Evolutionary conservation across 306 rosid genomes (phyloP).

Genomic region (Trichosanthes truncata): DNA sequence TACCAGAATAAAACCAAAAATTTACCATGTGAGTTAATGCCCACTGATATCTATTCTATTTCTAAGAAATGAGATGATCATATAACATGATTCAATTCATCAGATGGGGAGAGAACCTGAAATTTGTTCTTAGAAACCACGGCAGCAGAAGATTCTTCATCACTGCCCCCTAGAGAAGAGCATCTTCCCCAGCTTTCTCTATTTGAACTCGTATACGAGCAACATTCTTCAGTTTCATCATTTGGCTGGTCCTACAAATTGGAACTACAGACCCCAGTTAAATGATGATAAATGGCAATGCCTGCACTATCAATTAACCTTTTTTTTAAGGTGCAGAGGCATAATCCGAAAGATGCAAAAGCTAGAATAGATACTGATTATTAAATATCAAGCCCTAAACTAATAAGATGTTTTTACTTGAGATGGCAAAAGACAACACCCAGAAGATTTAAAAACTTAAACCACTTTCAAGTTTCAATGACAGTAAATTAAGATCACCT

Average conservation of each 20-base stretch:
- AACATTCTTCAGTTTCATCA: slow-evolving; percentile 60
- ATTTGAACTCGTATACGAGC: slow-evolving; percentile 66
- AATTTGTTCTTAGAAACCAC: slow-evolving; percentile 32
- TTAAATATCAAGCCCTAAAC: neutral
- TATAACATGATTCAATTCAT: slow-evolving; percentile 1
- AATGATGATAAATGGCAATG: neutral
- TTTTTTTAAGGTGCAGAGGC: neutral
- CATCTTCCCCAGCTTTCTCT: slow-evolving; percentile 95
- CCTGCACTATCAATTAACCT: neutral
- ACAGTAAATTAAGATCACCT: slow-evolving; percentile 42
- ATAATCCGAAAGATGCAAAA: neutral
- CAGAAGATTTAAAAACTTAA: neutral
- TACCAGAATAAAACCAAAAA: neutral
- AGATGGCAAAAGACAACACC: neutral
- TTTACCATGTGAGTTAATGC: neutral
- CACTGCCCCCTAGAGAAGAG: slow-evolving; percentile 74
- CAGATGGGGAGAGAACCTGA: slow-evolving; percentile 43
- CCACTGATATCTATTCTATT: neutral
- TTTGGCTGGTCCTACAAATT: slow-evolving; percentile 54
- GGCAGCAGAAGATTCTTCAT: slow-evolving; percentile 59
- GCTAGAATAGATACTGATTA: neutral
- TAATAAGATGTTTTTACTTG: neutral
- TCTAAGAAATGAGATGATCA: neutral
- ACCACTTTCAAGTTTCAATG: slow-evolving; percentile 14
- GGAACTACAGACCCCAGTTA: slow-evolving; percentile 11